phyloP scores from a whole-genome alignment of 75 land plant species.

The Cunninghamia lanceolata region DNA sequence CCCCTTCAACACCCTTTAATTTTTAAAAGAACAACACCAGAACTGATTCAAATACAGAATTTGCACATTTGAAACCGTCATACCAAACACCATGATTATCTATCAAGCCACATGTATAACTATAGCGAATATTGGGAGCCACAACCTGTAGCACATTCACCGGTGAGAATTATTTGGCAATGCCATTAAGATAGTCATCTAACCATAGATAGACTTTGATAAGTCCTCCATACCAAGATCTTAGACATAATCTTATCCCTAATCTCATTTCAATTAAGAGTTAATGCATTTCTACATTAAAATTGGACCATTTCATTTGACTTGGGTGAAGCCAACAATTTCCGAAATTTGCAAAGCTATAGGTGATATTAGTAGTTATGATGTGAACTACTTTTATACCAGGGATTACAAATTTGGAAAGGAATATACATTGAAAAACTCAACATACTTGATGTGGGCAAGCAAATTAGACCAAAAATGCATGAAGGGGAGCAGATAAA shows the following conservation, averaged over 20 bases:
- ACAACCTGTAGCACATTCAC: neutral
- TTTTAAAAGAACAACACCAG: too few species aligned
- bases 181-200: neutral
- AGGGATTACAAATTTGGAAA: too few species aligned
- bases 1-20: too few species aligned
- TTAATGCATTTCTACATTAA: neutral
- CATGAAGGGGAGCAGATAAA: neutral
- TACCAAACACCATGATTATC: neutral
- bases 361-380: neutral
- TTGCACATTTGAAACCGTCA: neutral
- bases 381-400: neutral
- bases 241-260: neutral
- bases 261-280: neutral
- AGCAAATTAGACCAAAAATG: neutral
- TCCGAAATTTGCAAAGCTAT: neutral
- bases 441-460: neutral
- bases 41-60: too few species aligned
- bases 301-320: neutral
- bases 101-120: neutral
- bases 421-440: neutral
- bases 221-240: neutral
- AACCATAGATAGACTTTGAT: too few species aligned
- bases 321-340: neutral
- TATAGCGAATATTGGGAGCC: too few species aligned
- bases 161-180: neutral